These are phyloP conservation scores for Xylaria sp. DNA, from an alignment of 2,329 filamentous ascomycete species.

Conservation along the genomic window DNA sequence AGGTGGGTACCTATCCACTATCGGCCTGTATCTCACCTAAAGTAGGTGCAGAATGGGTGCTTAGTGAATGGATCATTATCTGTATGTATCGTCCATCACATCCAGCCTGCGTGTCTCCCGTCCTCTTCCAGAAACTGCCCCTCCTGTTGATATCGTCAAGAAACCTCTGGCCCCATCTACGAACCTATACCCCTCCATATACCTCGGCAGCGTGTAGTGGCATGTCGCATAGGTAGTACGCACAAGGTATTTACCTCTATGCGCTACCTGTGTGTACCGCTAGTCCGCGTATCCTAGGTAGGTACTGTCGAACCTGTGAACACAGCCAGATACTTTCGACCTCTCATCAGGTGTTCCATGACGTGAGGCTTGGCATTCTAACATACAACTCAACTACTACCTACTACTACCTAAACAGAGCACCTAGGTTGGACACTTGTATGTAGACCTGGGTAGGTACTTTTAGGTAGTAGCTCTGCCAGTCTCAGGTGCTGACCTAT, in stretches of 20 bases:
- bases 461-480: neutral
- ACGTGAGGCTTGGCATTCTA: slow-evolving; percentile 31
- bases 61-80: neutral
- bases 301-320: neutral
- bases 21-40: neutral
- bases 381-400: neutral
- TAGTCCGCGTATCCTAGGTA: neutral
- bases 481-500: no score
- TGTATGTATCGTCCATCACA: no score
- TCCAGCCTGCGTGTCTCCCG: neutral
- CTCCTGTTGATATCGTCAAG: neutral
- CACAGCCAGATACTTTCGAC: neutral
- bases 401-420: neutral
- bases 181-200: neutral
- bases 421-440: neutral
- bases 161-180: neutral
- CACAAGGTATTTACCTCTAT: neutral
- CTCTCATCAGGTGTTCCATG: slow-evolving; percentile 14
- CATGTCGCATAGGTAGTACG: neutral
- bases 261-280: neutral
- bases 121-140: neutral
- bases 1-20: slow-evolving; percentile 18
- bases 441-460: neutral
- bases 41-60: neutral
- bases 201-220: neutral